Base-by-base conservation (phyloP, 2,329 filamentous ascomycete genomes). In the Pseudogymnoascus sp. region DNA sequence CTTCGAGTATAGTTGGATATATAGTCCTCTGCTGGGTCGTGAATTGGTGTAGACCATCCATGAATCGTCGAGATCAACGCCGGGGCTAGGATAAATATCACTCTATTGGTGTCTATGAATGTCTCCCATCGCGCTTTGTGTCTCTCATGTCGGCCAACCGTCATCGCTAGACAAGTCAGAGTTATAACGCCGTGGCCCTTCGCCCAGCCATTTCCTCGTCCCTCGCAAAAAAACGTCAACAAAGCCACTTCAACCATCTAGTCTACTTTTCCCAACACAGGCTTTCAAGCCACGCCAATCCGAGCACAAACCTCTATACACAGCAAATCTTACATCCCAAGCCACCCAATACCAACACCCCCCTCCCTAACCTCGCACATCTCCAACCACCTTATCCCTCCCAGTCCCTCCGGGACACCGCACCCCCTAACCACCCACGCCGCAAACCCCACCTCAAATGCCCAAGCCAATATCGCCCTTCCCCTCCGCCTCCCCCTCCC, bases 371-470 rank as follows among this genome's bases (percentile, higher is more conserved):
- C 14, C 3, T 49, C 58, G 63, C 73, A 75, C 35, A 73, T 35
- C 10, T 69, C 69, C 52, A 63, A 68, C 74, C 72, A 75, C 23
- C 65, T 65, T 59, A 74, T 70, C 41, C 63, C 68, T 38, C 68
- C 66, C 16, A 75, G 29, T 0, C 73, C 73, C 65, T 72, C 70
- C 8, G 74, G 72, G 33, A 76, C 68, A n/a, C 70, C 66, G 29
- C 73, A 59, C 8, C 67, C 72, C 26, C 62, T 63, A 6, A 72
- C 72, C n/a, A 70, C 67, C 74, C 74, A 76, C 55, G 66, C 73
- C 23, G 74, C 70, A 55, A 76, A 58, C 14, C 63, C 45, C 35
- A 69, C 69, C 65, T 76, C 70, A 65, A 75, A 71, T 11, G 59
- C 62, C 74, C 74, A 76, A 14, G 73, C 73, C 61, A 74, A 58